These are phyloP conservation scores for Ceratonia siliqua DNA, from an alignment of 306 rosid genomes.

Conservation along the genomic window DNA sequence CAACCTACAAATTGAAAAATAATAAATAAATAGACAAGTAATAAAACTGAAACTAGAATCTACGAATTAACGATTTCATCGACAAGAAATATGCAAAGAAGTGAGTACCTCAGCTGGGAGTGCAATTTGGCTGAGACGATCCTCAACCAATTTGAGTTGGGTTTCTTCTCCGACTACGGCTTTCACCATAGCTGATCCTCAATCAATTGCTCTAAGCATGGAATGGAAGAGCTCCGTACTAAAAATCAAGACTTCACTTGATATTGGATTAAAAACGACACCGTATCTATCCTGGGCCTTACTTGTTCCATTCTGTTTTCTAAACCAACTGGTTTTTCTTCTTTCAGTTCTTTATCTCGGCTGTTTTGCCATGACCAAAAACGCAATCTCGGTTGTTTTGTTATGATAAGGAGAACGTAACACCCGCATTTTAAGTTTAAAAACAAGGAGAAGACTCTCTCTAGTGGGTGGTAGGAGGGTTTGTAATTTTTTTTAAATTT, in stretches of 20 bases:
- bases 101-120: constrained; percentile 56
- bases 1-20: constrained; percentile 54
- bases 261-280: background rate
- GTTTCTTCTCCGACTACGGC: constrained; percentile 83
- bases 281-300: background rate
- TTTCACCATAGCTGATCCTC: constrained; percentile 65
- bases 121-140: constrained; percentile 67
- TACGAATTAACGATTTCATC: background rate
- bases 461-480: no score
- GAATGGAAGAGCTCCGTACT: background rate
- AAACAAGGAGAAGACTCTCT: no score
- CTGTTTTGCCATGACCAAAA: no score
- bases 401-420: no score
- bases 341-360: no score
- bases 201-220: background rate
- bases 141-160: constrained; percentile 64
- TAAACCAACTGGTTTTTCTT: no score
- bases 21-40: background rate
- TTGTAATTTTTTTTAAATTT: no score
- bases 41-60: background rate
- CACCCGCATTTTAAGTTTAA: no score
- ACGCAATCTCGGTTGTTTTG: no score
- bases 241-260: background rate
- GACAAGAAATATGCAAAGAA: background rate
- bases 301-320: no score